Base-by-base conservation (phyloP, 768 basidiomycete species). In the Hypholoma sublateritium region DNA sequence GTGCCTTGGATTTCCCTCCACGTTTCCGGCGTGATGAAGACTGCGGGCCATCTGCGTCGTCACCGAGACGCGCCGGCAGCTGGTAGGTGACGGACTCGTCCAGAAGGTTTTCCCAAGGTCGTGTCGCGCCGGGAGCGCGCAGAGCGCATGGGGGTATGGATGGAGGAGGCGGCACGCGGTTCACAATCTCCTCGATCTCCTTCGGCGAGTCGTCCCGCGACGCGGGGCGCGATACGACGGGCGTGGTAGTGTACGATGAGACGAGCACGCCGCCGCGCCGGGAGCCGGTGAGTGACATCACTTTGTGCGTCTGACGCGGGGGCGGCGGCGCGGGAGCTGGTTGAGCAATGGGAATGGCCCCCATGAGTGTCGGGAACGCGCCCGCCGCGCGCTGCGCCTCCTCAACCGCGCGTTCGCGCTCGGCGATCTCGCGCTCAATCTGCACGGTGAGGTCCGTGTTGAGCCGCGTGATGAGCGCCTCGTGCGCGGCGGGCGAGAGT, bases 281-380 rank as follows among this genome's bases (percentile, higher is more conserved):
- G 14, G 52, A 13, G 22, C 58, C 62, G 13, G 80, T 80, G 35
- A 89, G 62, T 8, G 88, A 87, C 21, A 89, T 61, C 9, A 88
- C 83, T 65, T 81, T 86, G 58, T 83, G 84, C 1, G 79, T 76
- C 47, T 78, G 72, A 19, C 62, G 59, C 1, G 54, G 36, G 14
- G 75, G 67, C 11, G 62, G 62, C 0, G 75, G 68, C 11, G 34
- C 28, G 5, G 53, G 58, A n/a, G 39, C 59, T 57, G 53, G 61
- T 17, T 42, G 35, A 22, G 46, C 48, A 37, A 60, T 53, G 7
- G 58, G 55, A 17, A 44, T 36, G 35, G 63, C 37, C 21, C 64
- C 70, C 2, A 68, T 58, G 24, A 90, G 78, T 13, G 75, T 72
- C 17, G 88, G 88, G 65, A 90, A 90, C 0, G 83, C 84, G 2